These are phyloP conservation scores for Alternaria metachromatica DNA, from an alignment of 2,329 filamentous ascomycete genomes.

Conservation along the genomic window DNA sequence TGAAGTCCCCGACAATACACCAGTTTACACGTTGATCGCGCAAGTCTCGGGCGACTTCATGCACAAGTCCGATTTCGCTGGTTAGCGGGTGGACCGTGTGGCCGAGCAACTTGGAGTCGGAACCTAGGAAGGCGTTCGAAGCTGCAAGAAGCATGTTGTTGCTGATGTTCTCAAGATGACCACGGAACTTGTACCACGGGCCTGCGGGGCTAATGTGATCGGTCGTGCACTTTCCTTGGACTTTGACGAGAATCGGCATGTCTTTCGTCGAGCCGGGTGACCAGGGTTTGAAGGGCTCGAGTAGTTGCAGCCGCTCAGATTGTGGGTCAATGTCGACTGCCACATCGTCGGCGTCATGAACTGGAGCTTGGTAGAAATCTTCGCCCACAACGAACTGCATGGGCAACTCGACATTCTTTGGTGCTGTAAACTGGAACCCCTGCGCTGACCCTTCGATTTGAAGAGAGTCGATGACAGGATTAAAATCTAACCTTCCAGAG, in stretches of 20 bases:
- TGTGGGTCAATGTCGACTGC: slow-evolving; percentile 34
- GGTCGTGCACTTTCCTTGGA: slow-evolving; percentile 50
- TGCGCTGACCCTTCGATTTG: slow-evolving; percentile 2
- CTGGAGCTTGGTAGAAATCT: slow-evolving; percentile 34
- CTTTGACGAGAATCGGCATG: slow-evolving; percentile 45
- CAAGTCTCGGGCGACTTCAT: slow-evolving; percentile 35
- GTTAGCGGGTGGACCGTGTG: slow-evolving; percentile 31
- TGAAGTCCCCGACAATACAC: slow-evolving; percentile 47
- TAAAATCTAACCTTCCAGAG: slow-evolving; percentile 31
- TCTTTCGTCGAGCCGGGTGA: slow-evolving; percentile 20
- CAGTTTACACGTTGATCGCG: slow-evolving; percentile 29
- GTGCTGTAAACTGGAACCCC: slow-evolving; percentile 36
- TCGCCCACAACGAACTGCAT: slow-evolving; percentile 27
- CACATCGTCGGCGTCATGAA: slow-evolving; percentile 22
- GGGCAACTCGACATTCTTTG: slow-evolving; percentile 36
- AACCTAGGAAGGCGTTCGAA: slow-evolving; percentile 37
- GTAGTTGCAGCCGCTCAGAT: slow-evolving; percentile 35
- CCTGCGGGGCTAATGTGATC: slow-evolving; percentile 51
- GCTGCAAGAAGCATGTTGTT: slow-evolving; percentile 48
- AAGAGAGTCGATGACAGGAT: slow-evolving; percentile 38
- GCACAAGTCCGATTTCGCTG: slow-evolving; percentile 25
- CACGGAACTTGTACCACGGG: slow-evolving; percentile 50
- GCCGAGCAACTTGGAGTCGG: slow-evolving; percentile 30
- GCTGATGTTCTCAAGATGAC: slow-evolving; percentile 50
- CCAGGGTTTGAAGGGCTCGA: slow-evolving; percentile 33